A percentile compares a stretch with the other conserved stretches of the same genome.
Conservation (phyloP, 1,139 yeast genomes). For the Taiozyma sp. region DNA sequence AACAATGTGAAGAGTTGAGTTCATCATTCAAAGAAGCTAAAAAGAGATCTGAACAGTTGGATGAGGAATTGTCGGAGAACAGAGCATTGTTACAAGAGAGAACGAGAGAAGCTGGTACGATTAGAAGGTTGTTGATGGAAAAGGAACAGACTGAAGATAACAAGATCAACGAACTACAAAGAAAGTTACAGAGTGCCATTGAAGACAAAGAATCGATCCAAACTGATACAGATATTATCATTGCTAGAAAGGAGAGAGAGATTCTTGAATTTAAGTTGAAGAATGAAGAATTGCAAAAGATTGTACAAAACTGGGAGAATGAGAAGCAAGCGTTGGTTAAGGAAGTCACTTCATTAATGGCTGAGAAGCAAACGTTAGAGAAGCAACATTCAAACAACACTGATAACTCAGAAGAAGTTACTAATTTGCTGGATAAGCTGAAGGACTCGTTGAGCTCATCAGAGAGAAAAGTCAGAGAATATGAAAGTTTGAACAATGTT, state of each 20-base stretch:
- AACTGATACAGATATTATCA: constrained; percentile 41
- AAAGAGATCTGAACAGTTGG: constrained; percentile 58
- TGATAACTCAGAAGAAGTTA: constrained; percentile 26
- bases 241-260: constrained; percentile 41
- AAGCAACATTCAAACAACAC: constrained; percentile 11
- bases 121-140: constrained; percentile 66
- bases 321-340: constrained; percentile 34
- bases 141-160: constrained; percentile 54
- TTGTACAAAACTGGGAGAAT: constrained; percentile 23
- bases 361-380: constrained; percentile 22
- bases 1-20: constrained; percentile 74
- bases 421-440: constrained; percentile 36
- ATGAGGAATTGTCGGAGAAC: constrained; percentile 76
- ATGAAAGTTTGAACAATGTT: constrained; percentile 51
- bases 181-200: constrained; percentile 35
- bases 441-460: constrained; percentile 49
- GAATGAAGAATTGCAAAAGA: constrained; percentile 26
- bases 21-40: constrained; percentile 66
- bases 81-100: constrained; percentile 73
- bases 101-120: constrained; percentile 69
- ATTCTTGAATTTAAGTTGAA: constrained; percentile 27
- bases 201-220: constrained; percentile 64
- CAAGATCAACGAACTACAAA: constrained; percentile 43
- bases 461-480: constrained; percentile 47
- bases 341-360: constrained; percentile 25